Evolutionary conservation across 768 basidiomycete genomes (phyloP).

Genomic region (Collybiopsis confluens): DNA sequence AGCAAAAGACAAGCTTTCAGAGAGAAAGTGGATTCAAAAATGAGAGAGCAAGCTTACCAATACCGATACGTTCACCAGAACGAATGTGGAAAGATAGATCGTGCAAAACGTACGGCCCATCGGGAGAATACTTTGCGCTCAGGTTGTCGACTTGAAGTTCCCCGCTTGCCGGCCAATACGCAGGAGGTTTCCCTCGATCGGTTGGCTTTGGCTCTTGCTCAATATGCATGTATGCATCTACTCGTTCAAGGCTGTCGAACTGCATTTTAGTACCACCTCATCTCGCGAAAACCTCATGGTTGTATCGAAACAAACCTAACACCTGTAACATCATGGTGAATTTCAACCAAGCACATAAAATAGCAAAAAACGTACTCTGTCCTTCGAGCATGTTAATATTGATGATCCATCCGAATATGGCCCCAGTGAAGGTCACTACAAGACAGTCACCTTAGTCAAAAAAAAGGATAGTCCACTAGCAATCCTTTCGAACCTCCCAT

Average conservation of each 20-base stretch:
- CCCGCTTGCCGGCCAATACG: constrained; percentile 50
- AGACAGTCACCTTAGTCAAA: constrained; percentile 4
- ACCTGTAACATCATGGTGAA: constrained; percentile 4
- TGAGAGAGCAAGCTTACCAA: constrained; percentile 19
- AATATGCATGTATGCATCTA: constrained; percentile 42
- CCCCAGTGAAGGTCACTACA: constrained; percentile 15
- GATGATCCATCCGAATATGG: constrained; percentile 12
- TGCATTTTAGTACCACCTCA: too few species aligned
- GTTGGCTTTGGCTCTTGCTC: constrained; percentile 40
- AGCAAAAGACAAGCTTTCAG: not conserved
- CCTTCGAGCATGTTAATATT: constrained; percentile 10
- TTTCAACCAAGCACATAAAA: not conserved
- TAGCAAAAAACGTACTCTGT: not conserved
- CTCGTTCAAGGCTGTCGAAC: constrained; percentile 24
- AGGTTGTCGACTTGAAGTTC: constrained; percentile 38
- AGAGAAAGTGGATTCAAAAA: not conserved
- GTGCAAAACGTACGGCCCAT: constrained; percentile 42
- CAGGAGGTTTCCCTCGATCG: constrained; percentile 37
- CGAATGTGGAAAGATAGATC: constrained; percentile 38
- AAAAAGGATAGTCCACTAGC: not conserved
- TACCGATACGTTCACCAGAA: constrained; percentile 45
- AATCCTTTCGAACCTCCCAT: constrained; percentile 26
- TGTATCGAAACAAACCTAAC: constrained; percentile 4
- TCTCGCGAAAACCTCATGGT: constrained; percentile 11
- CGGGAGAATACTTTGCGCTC: constrained; percentile 33